phyloP scores from a whole-genome alignment of 2,329 filamentous ascomycete species.

The Cryphonectria parasitica region DNA sequence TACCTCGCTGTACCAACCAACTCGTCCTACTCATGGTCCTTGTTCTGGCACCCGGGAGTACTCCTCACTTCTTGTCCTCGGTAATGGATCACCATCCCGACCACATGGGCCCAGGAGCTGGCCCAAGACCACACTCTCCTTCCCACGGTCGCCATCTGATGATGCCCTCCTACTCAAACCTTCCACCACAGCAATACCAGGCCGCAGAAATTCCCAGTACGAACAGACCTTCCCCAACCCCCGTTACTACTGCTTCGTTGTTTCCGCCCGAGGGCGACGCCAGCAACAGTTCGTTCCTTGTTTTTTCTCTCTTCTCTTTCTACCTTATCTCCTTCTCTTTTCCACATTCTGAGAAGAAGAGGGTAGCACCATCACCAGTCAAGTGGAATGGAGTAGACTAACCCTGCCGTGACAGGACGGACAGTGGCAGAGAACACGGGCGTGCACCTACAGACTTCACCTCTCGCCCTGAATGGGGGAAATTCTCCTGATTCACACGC shows the following conservation, averaged over 20 bases:
- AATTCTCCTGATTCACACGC: conserved; percentile 28
- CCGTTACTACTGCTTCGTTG: conserved; percentile 46
- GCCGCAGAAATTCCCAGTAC: conserved; percentile 57
- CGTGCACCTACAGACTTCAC: conserved; percentile 28
- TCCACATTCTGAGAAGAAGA: conserved; percentile 31
- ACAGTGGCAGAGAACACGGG: conserved; percentile 27
- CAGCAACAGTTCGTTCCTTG: conserved; percentile 39
- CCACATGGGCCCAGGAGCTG: conserved; percentile 26
- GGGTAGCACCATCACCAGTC: not conserved
- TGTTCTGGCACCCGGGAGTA: conserved; percentile 12
- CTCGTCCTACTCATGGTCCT: conserved; percentile 12
- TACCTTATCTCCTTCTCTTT: conserved; percentile 35
- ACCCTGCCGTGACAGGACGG: conserved; percentile 23
- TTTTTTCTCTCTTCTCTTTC: conserved; percentile 21
- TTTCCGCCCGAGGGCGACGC: conserved; percentile 44
- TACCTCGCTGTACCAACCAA: not conserved
- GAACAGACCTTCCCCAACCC: conserved; percentile 40
- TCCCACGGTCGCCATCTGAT: conserved; percentile 25
- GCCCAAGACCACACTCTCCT: conserved; percentile 23
- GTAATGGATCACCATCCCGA: conserved; percentile 29
- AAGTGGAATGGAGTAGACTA: conserved; percentile 10
- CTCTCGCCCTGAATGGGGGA: conserved; percentile 26
- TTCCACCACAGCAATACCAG: conserved; percentile 44
- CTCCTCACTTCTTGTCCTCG: conserved; percentile 6
- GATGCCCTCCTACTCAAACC: conserved; percentile 46